These are phyloP conservation scores for Phytophthora crassamura DNA, from an alignment of 352 stramenopile species.

Conservation along the genomic window DNA sequence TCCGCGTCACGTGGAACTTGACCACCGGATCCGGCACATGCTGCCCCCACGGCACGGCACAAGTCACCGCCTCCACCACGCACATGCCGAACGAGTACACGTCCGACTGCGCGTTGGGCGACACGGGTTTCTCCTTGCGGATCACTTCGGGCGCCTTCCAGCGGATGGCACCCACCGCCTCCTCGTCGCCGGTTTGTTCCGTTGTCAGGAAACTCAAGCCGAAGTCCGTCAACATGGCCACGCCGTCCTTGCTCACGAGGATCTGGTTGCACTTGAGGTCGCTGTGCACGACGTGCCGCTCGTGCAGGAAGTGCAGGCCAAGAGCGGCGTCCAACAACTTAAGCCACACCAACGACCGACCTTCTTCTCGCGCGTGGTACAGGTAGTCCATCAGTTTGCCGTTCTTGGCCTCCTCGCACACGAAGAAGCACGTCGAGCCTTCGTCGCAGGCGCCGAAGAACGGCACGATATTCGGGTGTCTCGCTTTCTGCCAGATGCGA, in stretches of 20 bases:
- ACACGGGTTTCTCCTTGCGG: conserved; percentile 19
- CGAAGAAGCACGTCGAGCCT: conserved; percentile 29
- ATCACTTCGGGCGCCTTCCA: conserved; percentile 29
- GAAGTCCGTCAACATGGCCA: conserved; percentile 31
- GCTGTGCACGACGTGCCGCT: conserved; percentile 24
- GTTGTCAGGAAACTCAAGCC: conserved; percentile 23
- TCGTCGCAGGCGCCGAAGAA: conserved; percentile 34
- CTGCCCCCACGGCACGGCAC: conserved; percentile 13
- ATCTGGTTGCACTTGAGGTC: conserved; percentile 34
- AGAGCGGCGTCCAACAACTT: conserved; percentile 23
- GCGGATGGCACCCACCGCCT: conserved; percentile 22
- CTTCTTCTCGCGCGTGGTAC: conserved; percentile 14
- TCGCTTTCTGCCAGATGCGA: conserved; percentile 19
- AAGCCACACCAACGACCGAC: conserved; percentile 16
- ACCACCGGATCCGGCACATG: conserved; percentile 10
- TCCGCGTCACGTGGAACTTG: conserved; percentile 22
- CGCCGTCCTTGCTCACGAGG: conserved; percentile 27
- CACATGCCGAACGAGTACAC: conserved; percentile 35
- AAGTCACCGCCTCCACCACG: conserved; percentile 27
- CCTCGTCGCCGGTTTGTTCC: conserved; percentile 12
- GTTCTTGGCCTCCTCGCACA: conserved; percentile 31
- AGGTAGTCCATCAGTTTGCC: conserved; percentile 26
- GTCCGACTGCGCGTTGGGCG: conserved; percentile 16
- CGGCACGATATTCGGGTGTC: conserved; percentile 30
- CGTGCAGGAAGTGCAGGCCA: conserved; percentile 28